Base-by-base conservation (phyloP, 2,329 filamentous ascomycete genomes). In the Ilyonectria mors-panacis region DNA sequence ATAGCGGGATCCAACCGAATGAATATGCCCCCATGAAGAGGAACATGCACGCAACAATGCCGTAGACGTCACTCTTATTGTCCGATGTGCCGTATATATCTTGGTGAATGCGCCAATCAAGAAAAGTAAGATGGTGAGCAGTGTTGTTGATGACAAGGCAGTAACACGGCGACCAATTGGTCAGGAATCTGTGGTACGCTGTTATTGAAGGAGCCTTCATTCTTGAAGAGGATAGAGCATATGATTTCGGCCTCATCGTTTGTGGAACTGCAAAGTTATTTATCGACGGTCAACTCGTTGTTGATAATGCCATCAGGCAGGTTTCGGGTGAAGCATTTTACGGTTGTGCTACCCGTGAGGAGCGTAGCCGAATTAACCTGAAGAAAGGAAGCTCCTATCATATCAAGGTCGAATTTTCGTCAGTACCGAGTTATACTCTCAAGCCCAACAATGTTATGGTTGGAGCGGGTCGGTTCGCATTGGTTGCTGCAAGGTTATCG, bases 141-240 rank as follows among this genome's bases (percentile, higher is more conserved):
- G 28, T 4, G 28, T 30, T 30, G 28, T 30, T 4, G 28, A 30
- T 8, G 28, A 30, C 28, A 30, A 30, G 4, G 28, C 28, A 30
- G 28, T 30, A 30, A 30, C 8, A 30, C 28, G 28, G 28, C 28
- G 28, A 30, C 28, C 28, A 30, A 30, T 30, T 87, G 63, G 79
- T 90, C 54, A 85, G 83, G 15, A 83, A 84, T 3, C 79, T 86
- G 2, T 91, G 86, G 84, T 91, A 89, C 64, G 87, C 87, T 30
- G 87, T 89, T 55, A 83, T 91, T 70, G 89, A 92, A 70, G 89
- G 88, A 26, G 84, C 82, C 5, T 85, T 91, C 56, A 86, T 87
- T 1, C 86, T 89, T 1, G 87, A 91, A 4, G 86, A 90, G 69
- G 87, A 89, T 19, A 4, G 39, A 7, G 23, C 39, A 6, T 79